Percentiles rank a stretch among this genome's conserved stretches.
phyloP scores from a whole-genome alignment of 2,329 filamentous ascomycete species.

The Xylaria hypoxylon region DNA sequence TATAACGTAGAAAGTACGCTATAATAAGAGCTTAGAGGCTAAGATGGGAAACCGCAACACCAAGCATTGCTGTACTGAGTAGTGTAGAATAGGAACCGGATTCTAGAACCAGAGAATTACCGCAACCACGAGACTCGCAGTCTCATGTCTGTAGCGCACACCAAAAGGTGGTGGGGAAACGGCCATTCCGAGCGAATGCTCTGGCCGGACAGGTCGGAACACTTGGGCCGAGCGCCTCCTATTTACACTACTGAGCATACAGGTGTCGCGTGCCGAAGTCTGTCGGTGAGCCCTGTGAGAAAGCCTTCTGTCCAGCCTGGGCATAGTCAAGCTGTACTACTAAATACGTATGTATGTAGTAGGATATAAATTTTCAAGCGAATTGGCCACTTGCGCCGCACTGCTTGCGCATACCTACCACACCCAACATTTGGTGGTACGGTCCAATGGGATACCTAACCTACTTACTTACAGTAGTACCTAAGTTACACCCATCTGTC shows the following conservation, averaged over 20 bases:
- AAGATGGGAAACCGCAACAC: constrained; percentile 11
- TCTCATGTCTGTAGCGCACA: constrained; percentile 25
- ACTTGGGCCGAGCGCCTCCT: constrained; percentile 40
- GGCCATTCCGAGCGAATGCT: constrained; percentile 48
- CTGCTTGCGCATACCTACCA: not conserved
- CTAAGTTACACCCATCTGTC: not conserved
- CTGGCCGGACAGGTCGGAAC: constrained; percentile 33
- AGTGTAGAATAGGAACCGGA: constrained; percentile 19
- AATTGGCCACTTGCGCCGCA: constrained; percentile 15
- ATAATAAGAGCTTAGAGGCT: constrained; percentile 8
- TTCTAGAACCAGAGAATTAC: constrained; percentile 35
- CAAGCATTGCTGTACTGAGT: constrained; percentile 15
- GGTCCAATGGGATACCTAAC: not conserved
- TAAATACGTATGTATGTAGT: not conserved
- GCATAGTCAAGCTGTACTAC: not conserved
- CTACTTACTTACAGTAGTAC: not conserved
- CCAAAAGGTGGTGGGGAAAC: constrained; percentile 43
- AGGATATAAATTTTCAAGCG: constrained; percentile 10
- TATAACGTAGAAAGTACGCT: not conserved
- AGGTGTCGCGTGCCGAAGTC: constrained; percentile 1
- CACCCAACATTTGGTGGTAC: not conserved
- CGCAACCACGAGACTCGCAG: constrained; percentile 21
- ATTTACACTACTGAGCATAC: not conserved
- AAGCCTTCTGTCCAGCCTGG: not conserved
- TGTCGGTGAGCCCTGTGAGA: constrained; percentile 30